Percentiles rank a stretch among this genome's conserved stretches.
These are phyloP conservation scores for Phytophthora pisi DNA, from an alignment of 352 stramenopile species.

Conservation along the genomic window DNA sequence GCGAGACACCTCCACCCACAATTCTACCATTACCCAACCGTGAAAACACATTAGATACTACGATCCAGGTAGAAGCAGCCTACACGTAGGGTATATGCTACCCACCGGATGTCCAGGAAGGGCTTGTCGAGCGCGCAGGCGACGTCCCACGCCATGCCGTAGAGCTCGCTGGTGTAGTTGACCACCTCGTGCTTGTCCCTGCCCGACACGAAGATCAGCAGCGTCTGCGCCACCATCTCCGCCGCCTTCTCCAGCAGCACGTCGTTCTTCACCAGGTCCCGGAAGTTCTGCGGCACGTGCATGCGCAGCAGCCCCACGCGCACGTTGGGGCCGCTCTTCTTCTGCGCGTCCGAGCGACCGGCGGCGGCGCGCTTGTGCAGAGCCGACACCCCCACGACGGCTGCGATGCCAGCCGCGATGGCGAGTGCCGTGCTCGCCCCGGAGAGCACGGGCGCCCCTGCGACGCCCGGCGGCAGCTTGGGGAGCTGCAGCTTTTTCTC, in stretches of 20 bases:
- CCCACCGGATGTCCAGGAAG: conserved; percentile 66
- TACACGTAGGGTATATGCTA: too few species aligned
- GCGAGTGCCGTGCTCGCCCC: conserved; percentile 46
- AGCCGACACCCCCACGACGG: conserved; percentile 50
- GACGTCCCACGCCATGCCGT: conserved; percentile 75
- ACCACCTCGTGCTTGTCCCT: conserved; percentile 62
- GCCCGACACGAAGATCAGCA: conserved; percentile 73
- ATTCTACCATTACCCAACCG: conserved; percentile 35
- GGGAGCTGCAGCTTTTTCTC: conserved; percentile 57
- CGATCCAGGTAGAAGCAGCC: background rate
- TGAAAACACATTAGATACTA: background rate
- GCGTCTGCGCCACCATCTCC: conserved; percentile 44
- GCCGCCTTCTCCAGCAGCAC: conserved; percentile 75
- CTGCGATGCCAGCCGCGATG: conserved; percentile 44
- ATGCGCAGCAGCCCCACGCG: conserved; percentile 60
- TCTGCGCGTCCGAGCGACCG: background rate
- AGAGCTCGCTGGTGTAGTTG: conserved; percentile 83
- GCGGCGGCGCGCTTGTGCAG: conserved; percentile 42
- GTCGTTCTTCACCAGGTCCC: conserved; percentile 70
- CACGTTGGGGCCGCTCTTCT: conserved; percentile 23
- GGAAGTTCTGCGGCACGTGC: conserved; percentile 64
- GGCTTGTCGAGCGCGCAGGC: conserved; percentile 56
- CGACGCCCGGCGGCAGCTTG: conserved; percentile 35
- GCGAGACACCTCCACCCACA: conserved; percentile 35
- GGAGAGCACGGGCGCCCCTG: conserved; percentile 31